Percentiles rank a stretch among this genome's conserved stretches.
Conservation (phyloP, 2,329 filamentous ascomycete species). For the Monosporascus sp. region DNA sequence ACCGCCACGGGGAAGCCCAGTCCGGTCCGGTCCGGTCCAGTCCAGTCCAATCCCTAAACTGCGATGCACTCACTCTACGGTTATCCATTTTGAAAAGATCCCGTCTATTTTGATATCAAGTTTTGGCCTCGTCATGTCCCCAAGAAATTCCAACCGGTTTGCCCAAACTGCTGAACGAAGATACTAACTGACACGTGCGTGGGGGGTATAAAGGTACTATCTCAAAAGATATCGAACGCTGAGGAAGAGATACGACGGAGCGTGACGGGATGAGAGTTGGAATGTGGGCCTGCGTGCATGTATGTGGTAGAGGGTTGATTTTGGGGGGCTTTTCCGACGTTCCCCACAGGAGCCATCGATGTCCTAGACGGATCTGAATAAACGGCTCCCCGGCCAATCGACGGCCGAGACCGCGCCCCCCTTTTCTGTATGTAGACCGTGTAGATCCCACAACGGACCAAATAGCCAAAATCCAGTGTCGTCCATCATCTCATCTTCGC, state of each 20-base stretch:
- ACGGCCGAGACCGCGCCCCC: not conserved
- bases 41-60: no score
- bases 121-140: no score
- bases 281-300: not conserved
- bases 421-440: no score
- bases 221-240: slow-evolving; percentile 85
- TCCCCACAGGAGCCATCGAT: not conserved
- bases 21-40: no score
- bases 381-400: not conserved
- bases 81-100: not conserved
- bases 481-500: no score
- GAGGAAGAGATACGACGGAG: slow-evolving; percentile 68
- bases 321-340: not conserved
- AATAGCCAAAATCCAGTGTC: no score
- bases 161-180: not conserved
- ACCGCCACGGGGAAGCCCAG: no score
- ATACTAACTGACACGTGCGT: not conserved
- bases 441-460: no score
- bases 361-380: not conserved
- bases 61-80: no score
- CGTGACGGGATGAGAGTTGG: slow-evolving; percentile 13
- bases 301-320: not conserved
- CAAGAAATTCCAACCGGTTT: no score
- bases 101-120: no score
- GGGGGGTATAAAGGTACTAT: slow-evolving; percentile 63